Evolutionary conservation across 345 rosid genomes (phyloP).

Genomic region (Balakata baccata): DNA sequence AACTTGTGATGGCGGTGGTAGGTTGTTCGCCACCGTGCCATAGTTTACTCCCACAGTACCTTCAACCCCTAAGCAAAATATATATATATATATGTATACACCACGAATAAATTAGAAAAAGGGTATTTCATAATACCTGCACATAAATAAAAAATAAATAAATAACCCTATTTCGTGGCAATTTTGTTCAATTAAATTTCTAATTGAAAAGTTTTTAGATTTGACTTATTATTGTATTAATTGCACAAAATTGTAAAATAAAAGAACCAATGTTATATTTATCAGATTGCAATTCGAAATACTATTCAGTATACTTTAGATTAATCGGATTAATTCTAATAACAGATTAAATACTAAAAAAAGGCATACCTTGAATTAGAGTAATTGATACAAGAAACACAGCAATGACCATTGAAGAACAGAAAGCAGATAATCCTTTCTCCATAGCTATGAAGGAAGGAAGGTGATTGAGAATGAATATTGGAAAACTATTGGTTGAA

Average conservation of each 20-base stretch:
- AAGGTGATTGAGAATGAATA: background rate
- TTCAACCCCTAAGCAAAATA: slow-evolving; percentile 32
- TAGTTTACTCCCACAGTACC: slow-evolving; percentile 70
- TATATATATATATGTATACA: background rate
- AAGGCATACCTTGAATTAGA: slow-evolving; percentile 24
- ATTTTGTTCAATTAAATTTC: too few species aligned
- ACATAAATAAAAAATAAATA: background rate
- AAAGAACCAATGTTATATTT: too few species aligned
- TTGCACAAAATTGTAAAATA: too few species aligned
- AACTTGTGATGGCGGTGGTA: slow-evolving; percentile 69
- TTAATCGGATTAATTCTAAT: too few species aligned
- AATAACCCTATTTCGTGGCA: too few species aligned
- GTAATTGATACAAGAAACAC: slow-evolving; percentile 14
- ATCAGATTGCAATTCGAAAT: too few species aligned
- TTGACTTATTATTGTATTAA: too few species aligned
- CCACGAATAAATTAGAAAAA: too few species aligned
- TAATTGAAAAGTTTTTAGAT: too few species aligned
- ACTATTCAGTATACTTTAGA: too few species aligned
- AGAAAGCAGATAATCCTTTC: background rate
- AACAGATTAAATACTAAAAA: too few species aligned
- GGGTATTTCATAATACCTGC: too few species aligned
- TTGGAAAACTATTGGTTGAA: background rate
- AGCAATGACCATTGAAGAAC: slow-evolving; percentile 10
- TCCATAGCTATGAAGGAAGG: slow-evolving; percentile 2
- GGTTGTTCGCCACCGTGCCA: slow-evolving; percentile 69